Evolutionary conservation across 495 filamentous ascomycete genomes (phyloP), one percentile per base, ranked within the genome.

Genomic region (Neurospora sp.): DNA sequence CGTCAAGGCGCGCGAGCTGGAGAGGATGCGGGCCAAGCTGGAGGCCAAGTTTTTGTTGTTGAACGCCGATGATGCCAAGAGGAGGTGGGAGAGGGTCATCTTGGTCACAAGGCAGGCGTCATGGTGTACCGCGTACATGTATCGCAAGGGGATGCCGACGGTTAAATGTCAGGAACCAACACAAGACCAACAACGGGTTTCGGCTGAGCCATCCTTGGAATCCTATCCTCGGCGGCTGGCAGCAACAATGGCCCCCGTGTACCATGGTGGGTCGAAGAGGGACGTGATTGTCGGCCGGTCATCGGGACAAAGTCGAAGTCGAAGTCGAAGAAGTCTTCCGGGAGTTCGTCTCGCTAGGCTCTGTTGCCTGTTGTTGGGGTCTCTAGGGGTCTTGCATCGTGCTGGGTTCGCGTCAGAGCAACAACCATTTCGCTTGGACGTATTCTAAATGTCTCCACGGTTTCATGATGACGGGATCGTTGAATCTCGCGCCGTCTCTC

Each of bases 61-160:
- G 46, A 53, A 27, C 27, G 5, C 35, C 35, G 5, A 35, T 35
- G 46, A 53, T 53, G 20, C 46, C 46, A 53, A 27, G 46, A 35
- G 35, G 35, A 35, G 35, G 35, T 35, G 35, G 35, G 35, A 35
- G 35, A 35, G 5, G 35, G 35, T 35, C 35, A 5, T 35, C 35
- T 35, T 35, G 35, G 79, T 79, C 1, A 83, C 80, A 20, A 85
- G 80, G 31, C 79, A 70, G 7, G 76, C 74, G 39, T 77, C 74
- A 73, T 81, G 74, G 0, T 37, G 22, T 5, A 74, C 72, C 10
- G 73, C 27, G 39, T n/a, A n/a, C n/a, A n/a, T n/a, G n/a, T 74
- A 72, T 10, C 80, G 76, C 5, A 83, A 69, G 0, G 81, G 80
- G 4, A 82, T 69, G 22, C 80, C 80, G 61, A 80, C 4, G 14